These are phyloP conservation scores for Cyberlindnera mississippiensis DNA, from an alignment of 805 yeast genomes.

Conservation along the genomic window DNA sequence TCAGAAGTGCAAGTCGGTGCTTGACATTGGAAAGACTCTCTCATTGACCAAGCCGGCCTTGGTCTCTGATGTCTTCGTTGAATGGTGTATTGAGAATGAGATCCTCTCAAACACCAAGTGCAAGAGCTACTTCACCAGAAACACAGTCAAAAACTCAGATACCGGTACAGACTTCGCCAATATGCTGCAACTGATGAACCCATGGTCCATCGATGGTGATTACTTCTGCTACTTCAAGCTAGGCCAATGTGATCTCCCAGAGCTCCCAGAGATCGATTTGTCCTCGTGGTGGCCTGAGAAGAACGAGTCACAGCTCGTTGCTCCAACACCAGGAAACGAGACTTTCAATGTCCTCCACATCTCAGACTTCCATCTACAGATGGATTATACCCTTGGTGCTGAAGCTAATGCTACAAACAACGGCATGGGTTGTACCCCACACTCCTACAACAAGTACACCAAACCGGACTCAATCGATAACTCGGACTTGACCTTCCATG, in stretches of 20 bases:
- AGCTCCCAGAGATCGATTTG: constrained; percentile 45
- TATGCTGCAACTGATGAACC: constrained; percentile 47
- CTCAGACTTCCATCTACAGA: constrained; percentile 62
- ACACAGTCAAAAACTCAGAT: constrained; percentile 34
- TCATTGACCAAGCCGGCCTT: constrained; percentile 38
- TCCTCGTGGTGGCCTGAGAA: constrained; percentile 42
- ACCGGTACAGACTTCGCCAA: constrained; percentile 48
- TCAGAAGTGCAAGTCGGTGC: constrained; percentile 33
- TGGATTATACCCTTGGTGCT: constrained; percentile 48
- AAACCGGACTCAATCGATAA: constrained; percentile 15
- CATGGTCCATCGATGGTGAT: constrained; percentile 50
- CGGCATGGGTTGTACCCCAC: constrained; percentile 57
- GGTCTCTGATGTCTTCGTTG: constrained; percentile 36
- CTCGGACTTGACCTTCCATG: constrained; percentile 27
- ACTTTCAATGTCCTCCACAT: constrained; percentile 61
- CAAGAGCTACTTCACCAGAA: constrained; percentile 32
- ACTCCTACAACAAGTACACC: constrained; percentile 13
- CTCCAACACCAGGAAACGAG: constrained; percentile 40
- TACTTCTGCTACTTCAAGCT: constrained; percentile 55
- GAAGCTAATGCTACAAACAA: constrained; percentile 52
- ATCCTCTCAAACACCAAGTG: constrained; percentile 28
- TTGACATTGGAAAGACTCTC: constrained; percentile 35
- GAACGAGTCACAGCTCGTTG: constrained; percentile 34
- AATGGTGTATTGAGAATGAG: constrained; percentile 41
- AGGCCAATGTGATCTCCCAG: constrained; percentile 49